Evolutionary conservation across 352 stramenopile species (phyloP), one percentile per base, ranked within the genome.

Genomic region (Globisporangium nodosum): DNA sequence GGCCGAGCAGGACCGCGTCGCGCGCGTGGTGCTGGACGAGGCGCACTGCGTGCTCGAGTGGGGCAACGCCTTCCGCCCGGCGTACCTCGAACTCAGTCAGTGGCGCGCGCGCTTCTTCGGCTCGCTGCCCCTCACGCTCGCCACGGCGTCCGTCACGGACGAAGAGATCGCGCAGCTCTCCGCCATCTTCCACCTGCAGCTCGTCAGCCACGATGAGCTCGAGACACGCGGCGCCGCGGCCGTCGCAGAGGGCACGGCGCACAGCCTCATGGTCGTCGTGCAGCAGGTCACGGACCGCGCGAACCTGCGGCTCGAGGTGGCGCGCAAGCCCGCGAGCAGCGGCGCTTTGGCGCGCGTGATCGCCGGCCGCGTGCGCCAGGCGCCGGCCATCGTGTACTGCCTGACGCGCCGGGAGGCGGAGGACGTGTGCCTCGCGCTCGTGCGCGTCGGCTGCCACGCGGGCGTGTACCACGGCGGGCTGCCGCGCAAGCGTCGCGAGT

Each of bases 1-100:
- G 12, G 56, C 40, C 8, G 58, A 63, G 2, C 56, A 69, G 15
- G 18, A 52, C 1, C 64, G 54, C 20, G 55, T 94, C 21, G 72
- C 47, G 15, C 76, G 81, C 13, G 60, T 94, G 49, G 84, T 94
- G 31, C 47, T 92, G 51, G 84, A 94, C 53, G 84, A 94, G 63
- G 81, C 81, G 6, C 84, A 94, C 50, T 92, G 84, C 55, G 67
- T 94, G 0, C 55, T 91, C 30, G 81, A 94, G 63, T 94, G 84
- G 84, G 81, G 81, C 3, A 88, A 81, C 61, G 71, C 76, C 15
- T 94, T 94, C 54, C 77, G 81, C 3, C 82, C 84, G 7, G 70
- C 69, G 52, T 94, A 92, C 56, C 49, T 94, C 42, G 65, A 87
- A 58, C 54, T 94, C 3, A 71, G 77, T 33, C 76, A 71, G 8